Percentiles rank a stretch among this genome's conserved stretches.
phyloP scores from a whole-genome alignment of 805 yeast species.

The Candida gorgasii region DNA sequence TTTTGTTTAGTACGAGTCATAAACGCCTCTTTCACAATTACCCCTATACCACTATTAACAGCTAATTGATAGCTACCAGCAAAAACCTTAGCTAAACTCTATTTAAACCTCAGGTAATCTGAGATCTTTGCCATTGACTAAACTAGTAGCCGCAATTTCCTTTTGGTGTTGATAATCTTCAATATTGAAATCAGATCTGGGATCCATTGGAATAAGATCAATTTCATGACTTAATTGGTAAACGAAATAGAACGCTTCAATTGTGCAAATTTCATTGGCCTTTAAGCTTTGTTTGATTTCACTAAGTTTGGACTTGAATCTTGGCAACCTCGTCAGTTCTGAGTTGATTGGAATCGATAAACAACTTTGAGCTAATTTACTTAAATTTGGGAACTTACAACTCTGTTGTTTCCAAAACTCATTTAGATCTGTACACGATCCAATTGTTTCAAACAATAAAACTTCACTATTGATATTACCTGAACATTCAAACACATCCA shows the following conservation, averaged over 20 bases:
- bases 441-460: conserved; percentile 25
- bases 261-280: conserved; percentile 9
- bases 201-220: conserved; percentile 13
- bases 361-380: conserved; percentile 15
- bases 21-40: too few relatives aligned
- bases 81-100: neutral
- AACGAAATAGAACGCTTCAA: conserved; percentile 12
- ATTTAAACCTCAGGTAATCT: conserved; percentile 7
- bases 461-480: conserved; percentile 28
- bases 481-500: conserved; percentile 27
- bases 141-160: too few relatives aligned
- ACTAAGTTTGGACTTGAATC: conserved; percentile 15
- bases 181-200: neutral
- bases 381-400: conserved; percentile 18
- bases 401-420: conserved; percentile 23
- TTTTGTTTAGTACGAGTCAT: too few relatives aligned
- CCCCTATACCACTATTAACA: too few relatives aligned
- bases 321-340: conserved; percentile 15
- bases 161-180: conserved; percentile 11
- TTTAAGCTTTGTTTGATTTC: neutral
- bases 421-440: conserved; percentile 11
- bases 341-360: conserved; percentile 21
- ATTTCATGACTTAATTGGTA: conserved; percentile 13
- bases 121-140: conserved; percentile 5
- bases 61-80: neutral